Base-by-base conservation (phyloP, 176 grass and related monocot genomes). In the Oryza nivara region DNA sequence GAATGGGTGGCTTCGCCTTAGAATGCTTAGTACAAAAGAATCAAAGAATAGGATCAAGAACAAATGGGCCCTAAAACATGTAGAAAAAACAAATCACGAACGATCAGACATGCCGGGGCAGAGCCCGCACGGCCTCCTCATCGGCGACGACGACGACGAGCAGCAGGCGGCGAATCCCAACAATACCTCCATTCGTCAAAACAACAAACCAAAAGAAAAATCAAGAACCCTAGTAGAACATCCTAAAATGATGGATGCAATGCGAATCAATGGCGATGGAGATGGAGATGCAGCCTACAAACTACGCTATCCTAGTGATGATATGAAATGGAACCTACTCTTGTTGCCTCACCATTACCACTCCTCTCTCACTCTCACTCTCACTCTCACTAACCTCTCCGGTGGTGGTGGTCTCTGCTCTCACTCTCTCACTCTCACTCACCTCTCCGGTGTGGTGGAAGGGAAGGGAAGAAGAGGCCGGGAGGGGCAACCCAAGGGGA, bases 21-120 rank as follows among this genome's bases (percentile, higher is more conserved):
- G 78, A 76, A 82, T 87, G 72, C 72, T 74, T 90, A 72, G 84
- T 91, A 93, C 89, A 89, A 98, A 99, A 94, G 96, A 96, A 98
- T 96, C 82, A 96, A 98, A 95, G 86, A 95, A 98, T 94, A 35
- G 70, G 54, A 32, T 43, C 72, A 51, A 60, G 83, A 72, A 85
- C 16, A 25, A 80, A 87, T 63, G 79, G 79, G 79, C 23, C 82
- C 82, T 85, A 93, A 61, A 44, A 81, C 67, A 92, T 87, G 58
- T 23, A 63, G 5, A 38, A 1, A 38, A 1, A 41, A 41, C 58
- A 63, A 63, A 63, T 23, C 58, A 63, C 19, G 80, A 67, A 93
- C 87, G 80, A 51, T 56, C 16, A 72, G 68, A 82, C 35, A 81
- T 90, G 73, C 79, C 72, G 69, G 83, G 40, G 89, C 88, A 84